Base-by-base conservation (phyloP, 768 basidiomycete genomes). In the Hygrocybe coccinea region DNA sequence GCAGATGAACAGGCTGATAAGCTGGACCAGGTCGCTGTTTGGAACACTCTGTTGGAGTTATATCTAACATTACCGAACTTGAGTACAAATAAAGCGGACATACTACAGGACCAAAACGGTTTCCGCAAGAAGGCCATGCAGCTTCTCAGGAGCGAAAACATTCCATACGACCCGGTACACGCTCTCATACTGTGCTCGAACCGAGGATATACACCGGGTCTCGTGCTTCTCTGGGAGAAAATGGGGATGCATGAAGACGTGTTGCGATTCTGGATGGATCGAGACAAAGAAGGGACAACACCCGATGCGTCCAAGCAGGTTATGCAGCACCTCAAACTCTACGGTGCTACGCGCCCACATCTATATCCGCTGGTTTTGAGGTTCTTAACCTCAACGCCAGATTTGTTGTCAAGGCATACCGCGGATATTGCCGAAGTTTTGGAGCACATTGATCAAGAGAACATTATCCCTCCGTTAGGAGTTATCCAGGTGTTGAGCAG, bases 241-340 rank as follows among this genome's bases (percentile, higher is more conserved):
- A 76, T 94, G 74, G 93, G 89, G 6, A 95, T 97, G 95, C 91
- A 92, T 67, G 95, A 97, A 63, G 95, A 97, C 61, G 85, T 98
- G 46, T 66, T 98, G 29, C 81, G 94, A 21, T 97, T 91, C 74
- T 94, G 88, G 87, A 95, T 95, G 81, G 89, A 90, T 56, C 78
- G 78, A 57, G 77, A 87, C 54, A 70, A 66, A 15, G 74, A 75
- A 36, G 77, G 71, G 11, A 54, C 57, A 2, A 58, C 66, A 6
- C 64, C 72, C 0, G 66, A 58, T 14, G 78, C 79, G 15, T 78
- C 79, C 1, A 71, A 62, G 7, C 78, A 87, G 62, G 89, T 95
- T 2, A 73, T 97, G n/a, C 70, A 76, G 6, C 83, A 87, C 39
- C 79, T 98, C 0, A 78, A 79, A 54, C 72, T 78, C 45, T 95